Base-by-base conservation (phyloP, 2,329 filamentous ascomycete genomes). In the Fusarium sp. region DNA sequence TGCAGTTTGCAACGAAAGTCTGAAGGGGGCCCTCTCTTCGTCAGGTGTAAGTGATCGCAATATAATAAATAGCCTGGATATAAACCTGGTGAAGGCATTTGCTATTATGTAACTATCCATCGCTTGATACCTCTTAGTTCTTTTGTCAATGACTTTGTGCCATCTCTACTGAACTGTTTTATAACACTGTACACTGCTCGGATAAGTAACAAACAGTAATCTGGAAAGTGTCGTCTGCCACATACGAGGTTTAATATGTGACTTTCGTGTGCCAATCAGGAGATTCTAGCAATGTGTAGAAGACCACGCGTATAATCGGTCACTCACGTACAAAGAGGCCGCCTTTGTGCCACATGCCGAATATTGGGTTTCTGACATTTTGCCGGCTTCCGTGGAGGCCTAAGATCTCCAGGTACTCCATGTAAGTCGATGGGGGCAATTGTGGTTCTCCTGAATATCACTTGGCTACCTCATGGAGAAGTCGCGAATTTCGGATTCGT, bases 401-500 rank as follows among this genome's bases (percentile, higher is more conserved):
- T 15, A 45, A 63, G 32, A 63, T 25, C 52, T 56, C 48, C 62
- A 45, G 34, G 20, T 27, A 29, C 55, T n/a, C 62, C 58, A 46
- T 49, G 53, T 57, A 58, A 67, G 48, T 34, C 29, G 40, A 70
- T 45, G 24, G 58, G 34, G 51, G 29, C 41, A 53, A 69, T 25
- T 47, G 41, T 58, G 48, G 60, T 57, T 53, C 58, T 53, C 49
- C 51, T 62, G 40, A 56, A 57, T 56, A 58, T 64, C 43, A 40
- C 45, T 66, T 48, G 69, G 69, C 69, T 71, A 55, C 69, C 69
- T 72, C 69, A 69, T 55, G 25, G 38, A n/a, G 11, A 44, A 49
- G 32, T 52, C 13, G 24, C 24, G n/a, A 58, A 51, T 52, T 58
- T 67, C 44, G 44, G 27, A 49, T 53, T 44, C 44, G 27, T 49